phyloP scores from a whole-genome alignment of 345 rosid species.

The Syzygium oleosum region DNA sequence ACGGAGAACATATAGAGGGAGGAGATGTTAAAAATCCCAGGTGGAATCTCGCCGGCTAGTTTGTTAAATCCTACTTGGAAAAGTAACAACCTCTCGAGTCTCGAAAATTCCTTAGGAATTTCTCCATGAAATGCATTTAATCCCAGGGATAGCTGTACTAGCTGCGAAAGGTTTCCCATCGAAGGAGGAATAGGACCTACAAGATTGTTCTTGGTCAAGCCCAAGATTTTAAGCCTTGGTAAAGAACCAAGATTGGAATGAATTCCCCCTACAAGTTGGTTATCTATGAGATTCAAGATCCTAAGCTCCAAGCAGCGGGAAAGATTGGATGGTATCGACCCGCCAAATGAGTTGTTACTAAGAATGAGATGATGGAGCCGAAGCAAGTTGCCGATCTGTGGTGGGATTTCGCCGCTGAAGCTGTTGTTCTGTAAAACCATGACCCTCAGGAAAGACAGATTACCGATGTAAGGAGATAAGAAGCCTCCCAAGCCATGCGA shows the following conservation, averaged over 20 bases:
- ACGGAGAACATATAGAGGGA: neutral
- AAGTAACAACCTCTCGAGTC: neutral
- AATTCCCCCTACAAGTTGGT: neutral
- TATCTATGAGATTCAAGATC: neutral
- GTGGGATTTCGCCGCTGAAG: neutral
- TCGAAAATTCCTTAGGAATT: neutral
- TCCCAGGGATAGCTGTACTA: neutral
- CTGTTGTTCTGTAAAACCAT: neutral
- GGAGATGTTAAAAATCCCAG: neutral
- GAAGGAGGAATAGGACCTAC: neutral
- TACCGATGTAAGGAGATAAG: neutral
- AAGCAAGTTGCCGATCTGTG: neutral
- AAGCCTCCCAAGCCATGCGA: neutral
- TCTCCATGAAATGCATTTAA: rapidly evolving
- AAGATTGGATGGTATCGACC: neutral
- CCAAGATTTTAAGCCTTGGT: neutral
- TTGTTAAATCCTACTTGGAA: neutral
- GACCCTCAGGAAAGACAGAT: neutral
- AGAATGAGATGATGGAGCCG: neutral
- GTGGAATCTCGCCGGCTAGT: neutral
- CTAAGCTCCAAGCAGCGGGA: neutral
- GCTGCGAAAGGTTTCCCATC: neutral
- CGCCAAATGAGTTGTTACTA: neutral
- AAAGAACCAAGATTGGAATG: neutral
- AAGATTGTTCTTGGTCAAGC: neutral